A percentile compares a stretch with the other conserved stretches of the same genome.
phyloP scores from a whole-genome alignment of 306 rosid genomes.

The Vachellia pachyceras region DNA sequence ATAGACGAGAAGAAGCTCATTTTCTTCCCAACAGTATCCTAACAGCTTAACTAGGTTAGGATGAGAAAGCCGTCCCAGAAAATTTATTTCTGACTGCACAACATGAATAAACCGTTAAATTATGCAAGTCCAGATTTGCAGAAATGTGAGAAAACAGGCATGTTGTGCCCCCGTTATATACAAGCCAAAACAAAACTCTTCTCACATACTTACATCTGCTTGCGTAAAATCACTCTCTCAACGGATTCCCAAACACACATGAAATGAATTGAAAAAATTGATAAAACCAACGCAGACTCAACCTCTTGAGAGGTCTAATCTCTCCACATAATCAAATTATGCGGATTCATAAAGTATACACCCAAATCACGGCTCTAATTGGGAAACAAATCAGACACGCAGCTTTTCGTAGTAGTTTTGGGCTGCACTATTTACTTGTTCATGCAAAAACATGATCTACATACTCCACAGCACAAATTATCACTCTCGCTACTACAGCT shows the following conservation, averaged over 20 bases:
- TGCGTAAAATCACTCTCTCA: too few relatives aligned
- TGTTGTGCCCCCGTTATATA: too few relatives aligned
- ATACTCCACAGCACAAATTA: background rate
- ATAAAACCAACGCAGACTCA: background rate
- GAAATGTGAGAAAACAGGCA: constrained; percentile 16
- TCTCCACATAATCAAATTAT: background rate
- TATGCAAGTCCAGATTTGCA: background rate
- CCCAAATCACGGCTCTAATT: background rate
- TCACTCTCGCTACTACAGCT: background rate
- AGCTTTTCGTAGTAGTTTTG: background rate
- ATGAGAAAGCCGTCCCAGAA: constrained; percentile 89
- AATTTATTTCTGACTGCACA: constrained; percentile 87
- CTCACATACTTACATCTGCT: too few relatives aligned
- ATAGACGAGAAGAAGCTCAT: constrained; percentile 77
- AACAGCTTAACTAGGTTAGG: constrained; percentile 89
- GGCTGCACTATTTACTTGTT: background rate
- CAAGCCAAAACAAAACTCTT: too few relatives aligned
- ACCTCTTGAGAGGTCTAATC: background rate
- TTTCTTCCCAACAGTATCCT: constrained; percentile 88
- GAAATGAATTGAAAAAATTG: background rate
- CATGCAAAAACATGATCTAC: background rate
- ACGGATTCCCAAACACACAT: too few relatives aligned
- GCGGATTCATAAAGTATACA: background rate
- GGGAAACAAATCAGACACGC: too few relatives aligned
- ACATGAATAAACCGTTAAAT: constrained; percentile 27